Conservation (phyloP, 1,284 basidiomycete genomes). For the Hemileia vastatrix region DNA sequence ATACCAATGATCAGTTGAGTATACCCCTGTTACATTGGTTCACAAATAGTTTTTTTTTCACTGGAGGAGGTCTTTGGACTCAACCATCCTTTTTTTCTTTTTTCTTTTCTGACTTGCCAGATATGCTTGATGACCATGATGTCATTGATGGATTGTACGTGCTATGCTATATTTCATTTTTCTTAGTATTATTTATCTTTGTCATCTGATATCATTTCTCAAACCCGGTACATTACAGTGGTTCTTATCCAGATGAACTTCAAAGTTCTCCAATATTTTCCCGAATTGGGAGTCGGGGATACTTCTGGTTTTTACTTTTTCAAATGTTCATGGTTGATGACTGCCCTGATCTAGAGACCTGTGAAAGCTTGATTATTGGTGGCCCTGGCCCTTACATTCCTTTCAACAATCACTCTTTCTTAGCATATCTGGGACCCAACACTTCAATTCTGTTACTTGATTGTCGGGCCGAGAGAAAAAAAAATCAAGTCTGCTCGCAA, state of each 20-base stretch:
- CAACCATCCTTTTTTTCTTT: no score
- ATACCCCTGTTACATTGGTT: no score
- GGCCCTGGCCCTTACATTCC: conserved; percentile 64
- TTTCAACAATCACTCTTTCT: conserved; percentile 67
- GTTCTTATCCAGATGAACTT: conserved; percentile 66
- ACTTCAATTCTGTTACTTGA: conserved; percentile 61
- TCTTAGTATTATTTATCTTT: not conserved
- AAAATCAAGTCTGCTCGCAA: conserved; percentile 64
- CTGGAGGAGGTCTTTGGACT: no score
- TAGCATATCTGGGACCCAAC: conserved; percentile 51
- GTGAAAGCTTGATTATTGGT: conserved; percentile 59
- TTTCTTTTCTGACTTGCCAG: no score
- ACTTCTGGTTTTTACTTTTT: conserved; percentile 85
- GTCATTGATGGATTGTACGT: conserved; percentile 85
- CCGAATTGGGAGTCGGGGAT: conserved; percentile 59
- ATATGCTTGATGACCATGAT: conserved; percentile 56
- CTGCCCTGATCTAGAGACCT: no score
- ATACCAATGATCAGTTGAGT: conserved; percentile 70
- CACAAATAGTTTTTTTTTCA: no score
- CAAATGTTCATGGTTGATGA: conserved; percentile 66
- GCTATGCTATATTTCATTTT: conserved; percentile 55
- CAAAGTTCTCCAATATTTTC: conserved; percentile 67
- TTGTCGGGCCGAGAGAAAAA: conserved; percentile 70
- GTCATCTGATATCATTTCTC: no score
- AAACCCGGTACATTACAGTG: conserved; percentile 46